Base-by-base conservation (phyloP, 1,284 basidiomycete species). In the Ganoderma leucocontextum region DNA sequence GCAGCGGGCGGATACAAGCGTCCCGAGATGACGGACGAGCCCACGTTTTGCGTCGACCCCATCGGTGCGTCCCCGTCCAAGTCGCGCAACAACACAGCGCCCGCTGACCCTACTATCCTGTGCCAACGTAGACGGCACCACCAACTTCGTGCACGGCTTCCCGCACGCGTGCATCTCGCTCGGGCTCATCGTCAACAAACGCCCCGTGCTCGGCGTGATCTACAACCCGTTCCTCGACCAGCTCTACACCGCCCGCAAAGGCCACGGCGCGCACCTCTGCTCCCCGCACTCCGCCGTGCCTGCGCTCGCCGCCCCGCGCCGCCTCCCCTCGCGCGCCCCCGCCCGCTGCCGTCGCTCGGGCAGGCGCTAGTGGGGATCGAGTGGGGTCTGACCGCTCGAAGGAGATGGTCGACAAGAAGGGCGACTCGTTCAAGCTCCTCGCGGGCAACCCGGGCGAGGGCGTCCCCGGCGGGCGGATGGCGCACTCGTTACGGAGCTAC, bases 101-200 rank as follows among this genome's bases (percentile, higher is more conserved):
- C 25, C 35, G 19, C 65, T 33, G 36, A 41, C 13, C 36, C n/a
- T n/a, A n/a, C n/a, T n/a, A 2, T 29, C 29, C 29, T 29, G 5
- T 17, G 10, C n/a, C n/a, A 4, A 49, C 67, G 58, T 77, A 92
- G 94, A 95, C 77, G 94, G 95, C 10, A 98, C 96, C 1, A 98
- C 96, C 63, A 98, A 98, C 82, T 98, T 98, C 76, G 89, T 98
- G 38, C 91, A 97, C 74, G 93, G 92, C 33, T 97, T 97, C 79
- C 96, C 96, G 2, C 94, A 92, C 79, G 93, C 91, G 25, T 95
- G 94, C 80, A 94, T 97, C 76, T 97, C 95, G 22, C 89, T 99
- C 67, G 97, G 96, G 2, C 85, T 99, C 73, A 93, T 97, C 70
- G 91, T 94, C 80, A 85, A 91, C 71, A 90, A 90, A 71, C 84